Percentiles rank a stretch among this genome's conserved stretches.
These are phyloP conservation scores for Craspedostauros australis DNA, from an alignment of 108 stramenopile species.

Conservation along the genomic window DNA sequence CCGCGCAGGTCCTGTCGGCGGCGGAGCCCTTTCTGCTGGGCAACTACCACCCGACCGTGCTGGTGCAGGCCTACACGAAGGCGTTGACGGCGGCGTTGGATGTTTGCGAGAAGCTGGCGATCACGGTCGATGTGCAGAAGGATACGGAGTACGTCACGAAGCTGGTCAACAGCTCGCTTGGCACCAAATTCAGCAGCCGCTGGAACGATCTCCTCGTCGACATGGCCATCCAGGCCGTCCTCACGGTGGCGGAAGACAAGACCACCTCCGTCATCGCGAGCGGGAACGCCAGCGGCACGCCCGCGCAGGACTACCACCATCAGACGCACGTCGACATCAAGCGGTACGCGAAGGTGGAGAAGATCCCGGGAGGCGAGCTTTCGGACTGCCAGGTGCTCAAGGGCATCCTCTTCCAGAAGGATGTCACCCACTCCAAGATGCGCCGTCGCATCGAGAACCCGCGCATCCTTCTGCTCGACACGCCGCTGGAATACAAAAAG, in stretches of 20 bases:
- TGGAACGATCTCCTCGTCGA: slow-evolving; percentile 97
- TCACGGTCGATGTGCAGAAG: slow-evolving; percentile 77
- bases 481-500: slow-evolving; percentile 99
- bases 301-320: slow-evolving; percentile 24
- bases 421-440: slow-evolving; percentile 98
- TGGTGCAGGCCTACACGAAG: slow-evolving; percentile 92
- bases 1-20: slow-evolving; percentile 95
- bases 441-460: slow-evolving; percentile 97
- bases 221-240: slow-evolving; percentile 96
- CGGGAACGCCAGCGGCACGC: slow-evolving; percentile 14
- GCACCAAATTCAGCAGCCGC: slow-evolving; percentile 95
- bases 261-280: neutral
- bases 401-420: slow-evolving; percentile 99
- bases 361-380: slow-evolving; percentile 98
- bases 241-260: slow-evolving; percentile 79
- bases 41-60: slow-evolving; percentile 96
- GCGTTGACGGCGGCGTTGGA: slow-evolving; percentile 89
- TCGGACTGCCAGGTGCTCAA: slow-evolving; percentile 89
- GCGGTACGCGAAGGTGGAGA: slow-evolving; percentile 99
- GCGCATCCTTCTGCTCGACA: slow-evolving; percentile 95
- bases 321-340: slow-evolving; percentile 95
- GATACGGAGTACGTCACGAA: slow-evolving; percentile 82
- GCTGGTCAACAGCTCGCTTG: slow-evolving; percentile 90
- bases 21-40: slow-evolving; percentile 94
- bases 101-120: slow-evolving; percentile 83